Conservation (phyloP, 208 protist species). For the Leishmania tarentolae region DNA sequence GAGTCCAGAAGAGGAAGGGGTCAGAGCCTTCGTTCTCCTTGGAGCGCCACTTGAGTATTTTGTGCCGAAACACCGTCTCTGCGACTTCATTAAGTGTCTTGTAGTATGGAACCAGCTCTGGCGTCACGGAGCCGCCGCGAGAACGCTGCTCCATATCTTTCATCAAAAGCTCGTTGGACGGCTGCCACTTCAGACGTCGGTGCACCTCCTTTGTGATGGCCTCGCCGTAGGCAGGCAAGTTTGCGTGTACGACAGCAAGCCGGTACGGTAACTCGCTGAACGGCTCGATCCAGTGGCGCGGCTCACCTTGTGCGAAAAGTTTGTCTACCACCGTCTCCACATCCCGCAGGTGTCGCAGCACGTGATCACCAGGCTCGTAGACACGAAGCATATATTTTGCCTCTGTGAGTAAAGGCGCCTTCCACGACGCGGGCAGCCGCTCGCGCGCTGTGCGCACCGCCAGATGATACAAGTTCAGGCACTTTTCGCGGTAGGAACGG, state of each 20-base stretch:
- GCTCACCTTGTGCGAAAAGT: slow-evolving; percentile 74
- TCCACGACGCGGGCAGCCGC: slow-evolving; percentile 83
- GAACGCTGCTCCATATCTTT: slow-evolving; percentile 73
- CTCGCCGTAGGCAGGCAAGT: slow-evolving; percentile 78
- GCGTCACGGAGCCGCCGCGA: slow-evolving; percentile 47
- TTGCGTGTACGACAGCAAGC: slow-evolving; percentile 80
- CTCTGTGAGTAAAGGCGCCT: slow-evolving; percentile 78
- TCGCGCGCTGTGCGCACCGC: slow-evolving; percentile 81
- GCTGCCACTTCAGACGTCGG: slow-evolving; percentile 40
- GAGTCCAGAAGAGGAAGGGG: slow-evolving; percentile 85
- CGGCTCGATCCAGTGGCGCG: slow-evolving; percentile 83
- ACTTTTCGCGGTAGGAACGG: slow-evolving; percentile 74
- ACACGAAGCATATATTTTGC: slow-evolving; percentile 82
- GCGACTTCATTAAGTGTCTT: slow-evolving; percentile 61
- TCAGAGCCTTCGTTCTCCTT: slow-evolving; percentile 76
- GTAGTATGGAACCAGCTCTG: slow-evolving; percentile 74
- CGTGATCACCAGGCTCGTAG: slow-evolving; percentile 67
- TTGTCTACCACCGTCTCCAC: slow-evolving; percentile 75
- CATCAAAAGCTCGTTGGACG: slow-evolving; percentile 69
- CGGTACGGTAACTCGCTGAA: slow-evolving; percentile 77
- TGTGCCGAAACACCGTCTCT: slow-evolving; percentile 69
- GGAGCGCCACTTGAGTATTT: slow-evolving; percentile 79
- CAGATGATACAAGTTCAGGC: slow-evolving; percentile 81
- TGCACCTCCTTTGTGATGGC: slow-evolving; percentile 69
- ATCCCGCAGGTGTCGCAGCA: slow-evolving; percentile 62